Evolutionary conservation across 495 filamentous ascomycete genomes (phyloP), one percentile per base, ranked within the genome.

Genomic region (Tetracladium setigerum): DNA sequence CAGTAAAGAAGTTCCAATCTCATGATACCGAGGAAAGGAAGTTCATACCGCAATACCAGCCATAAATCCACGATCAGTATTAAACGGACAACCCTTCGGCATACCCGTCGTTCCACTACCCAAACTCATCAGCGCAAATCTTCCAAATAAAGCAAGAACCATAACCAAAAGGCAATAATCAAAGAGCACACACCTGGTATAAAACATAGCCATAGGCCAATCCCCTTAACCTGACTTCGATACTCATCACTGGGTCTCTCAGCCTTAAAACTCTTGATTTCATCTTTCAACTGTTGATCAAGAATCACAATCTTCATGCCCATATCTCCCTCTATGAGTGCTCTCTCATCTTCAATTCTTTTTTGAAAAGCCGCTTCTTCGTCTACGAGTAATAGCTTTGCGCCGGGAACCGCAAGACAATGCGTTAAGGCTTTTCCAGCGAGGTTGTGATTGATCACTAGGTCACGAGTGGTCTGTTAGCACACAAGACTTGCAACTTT

Each of bases 381-480:
- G 54, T 88, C 86, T 9, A 86, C 80, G 24, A 91, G 52, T 7
- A 87, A 54, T 12, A 87, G 40, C 54, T 70, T 80, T 9, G 77
- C 67, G 4, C 68, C 72, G 18, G 72, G 71, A 37, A 88, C 67
- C 47, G 70, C 73, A 50, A 91, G 50, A 54, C 84, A 89, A 60
- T 89, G 84, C 33, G 85, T 46, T 47, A 89, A 57, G 1, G 80
- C 81, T 41, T 84, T 77, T 0, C 76, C 78, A 18, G 71, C 63
- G 0, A 89, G 69, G 55, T 87, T 79, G 52, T 84, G 79, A 59
- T 91, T 91, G 59, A 90, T 83, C 50, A 82, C 70, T n/a, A 7
- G 7, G n/a, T n/a, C n/a, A 3, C 22, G 7, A 27, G 3, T 27
- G 22, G 7, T 27, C 22, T n/a, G n/a, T n/a, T n/a, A 27, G 22